Conservation (phyloP, 129 eudicot species). For the Calendula officinalis region DNA sequence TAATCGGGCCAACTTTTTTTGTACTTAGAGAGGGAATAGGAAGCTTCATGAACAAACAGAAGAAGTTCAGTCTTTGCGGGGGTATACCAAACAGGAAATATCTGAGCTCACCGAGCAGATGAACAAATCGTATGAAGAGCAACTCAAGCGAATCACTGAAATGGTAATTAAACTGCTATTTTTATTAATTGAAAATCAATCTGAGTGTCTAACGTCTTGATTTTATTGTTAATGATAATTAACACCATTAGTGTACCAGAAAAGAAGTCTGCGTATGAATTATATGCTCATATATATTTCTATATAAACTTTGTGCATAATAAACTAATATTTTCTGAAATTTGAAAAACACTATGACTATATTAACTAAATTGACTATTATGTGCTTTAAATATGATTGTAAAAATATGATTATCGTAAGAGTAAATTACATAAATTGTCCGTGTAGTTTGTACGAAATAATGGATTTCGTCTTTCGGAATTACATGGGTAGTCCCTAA, state of each 20-base stretch:
- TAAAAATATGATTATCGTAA: no score
- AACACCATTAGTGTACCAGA: not conserved
- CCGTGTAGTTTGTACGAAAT: no score
- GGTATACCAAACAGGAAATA: not conserved
- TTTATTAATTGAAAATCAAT: not conserved
- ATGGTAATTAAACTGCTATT: not conserved
- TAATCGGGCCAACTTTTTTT: not conserved
- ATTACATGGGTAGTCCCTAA: no score
- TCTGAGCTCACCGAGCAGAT: not conserved
- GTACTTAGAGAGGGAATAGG: not conserved
- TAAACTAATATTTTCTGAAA: no score
- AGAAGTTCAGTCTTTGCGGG: not conserved
- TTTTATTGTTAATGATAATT: not conserved
- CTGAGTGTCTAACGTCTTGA: not conserved
- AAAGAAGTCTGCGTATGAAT: not conserved
- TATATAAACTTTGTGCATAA: no score
- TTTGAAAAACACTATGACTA: no score
- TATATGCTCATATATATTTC: not conserved
- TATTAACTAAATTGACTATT: no score
- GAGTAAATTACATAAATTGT: no score
- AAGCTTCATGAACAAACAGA: not conserved
- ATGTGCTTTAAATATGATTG: no score
- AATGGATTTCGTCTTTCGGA: no score
- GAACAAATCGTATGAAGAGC: not conserved
- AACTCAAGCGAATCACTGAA: not conserved